A percentile compares a stretch with the other conserved stretches of the same genome.
These are phyloP conservation scores for Ogataea neopini DNA, from an alignment of 805 yeast species.

Conservation along the genomic window DNA sequence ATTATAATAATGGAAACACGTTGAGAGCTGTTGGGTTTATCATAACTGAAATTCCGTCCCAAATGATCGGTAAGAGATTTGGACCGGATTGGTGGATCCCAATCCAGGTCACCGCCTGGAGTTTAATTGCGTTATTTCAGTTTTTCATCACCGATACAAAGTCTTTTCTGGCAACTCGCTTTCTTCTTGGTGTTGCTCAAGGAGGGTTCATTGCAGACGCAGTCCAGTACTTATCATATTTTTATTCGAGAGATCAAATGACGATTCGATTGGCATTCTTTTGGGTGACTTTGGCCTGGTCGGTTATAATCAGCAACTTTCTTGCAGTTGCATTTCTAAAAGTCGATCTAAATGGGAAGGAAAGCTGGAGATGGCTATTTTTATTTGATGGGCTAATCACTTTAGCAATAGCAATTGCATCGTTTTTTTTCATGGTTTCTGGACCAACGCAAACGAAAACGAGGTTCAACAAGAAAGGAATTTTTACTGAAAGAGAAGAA, in stretches of 20 bases:
- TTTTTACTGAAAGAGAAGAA: constrained; percentile 56
- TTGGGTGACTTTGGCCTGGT: background rate
- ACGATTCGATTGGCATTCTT: constrained; percentile 55
- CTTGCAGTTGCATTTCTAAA: constrained; percentile 52
- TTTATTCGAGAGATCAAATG: constrained; percentile 37
- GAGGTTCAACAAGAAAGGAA: constrained; percentile 32
- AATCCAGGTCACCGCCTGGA: constrained; percentile 56
- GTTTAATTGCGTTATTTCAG: constrained; percentile 47
- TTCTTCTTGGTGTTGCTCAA: constrained; percentile 35
- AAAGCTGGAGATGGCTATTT: constrained; percentile 41
- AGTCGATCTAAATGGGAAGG: constrained; percentile 26
- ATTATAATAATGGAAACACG: constrained; percentile 61
- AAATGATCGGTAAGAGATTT: constrained; percentile 58
- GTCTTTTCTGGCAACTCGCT: constrained; percentile 35
- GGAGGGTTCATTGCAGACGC: constrained; percentile 40
- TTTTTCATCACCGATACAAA: constrained; percentile 28
- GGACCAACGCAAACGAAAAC: constrained; percentile 26
- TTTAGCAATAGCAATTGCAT: constrained; percentile 42
- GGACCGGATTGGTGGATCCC: constrained; percentile 70
- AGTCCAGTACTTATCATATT: constrained; percentile 38
- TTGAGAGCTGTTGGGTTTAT: constrained; percentile 54
- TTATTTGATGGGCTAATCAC: constrained; percentile 32
- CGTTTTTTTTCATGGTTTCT: background rate
- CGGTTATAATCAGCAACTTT: constrained; percentile 38
- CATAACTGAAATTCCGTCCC: constrained; percentile 64